phyloP scores from a whole-genome alignment of 208 protist species.

The Crithidia fasciculata region DNA sequence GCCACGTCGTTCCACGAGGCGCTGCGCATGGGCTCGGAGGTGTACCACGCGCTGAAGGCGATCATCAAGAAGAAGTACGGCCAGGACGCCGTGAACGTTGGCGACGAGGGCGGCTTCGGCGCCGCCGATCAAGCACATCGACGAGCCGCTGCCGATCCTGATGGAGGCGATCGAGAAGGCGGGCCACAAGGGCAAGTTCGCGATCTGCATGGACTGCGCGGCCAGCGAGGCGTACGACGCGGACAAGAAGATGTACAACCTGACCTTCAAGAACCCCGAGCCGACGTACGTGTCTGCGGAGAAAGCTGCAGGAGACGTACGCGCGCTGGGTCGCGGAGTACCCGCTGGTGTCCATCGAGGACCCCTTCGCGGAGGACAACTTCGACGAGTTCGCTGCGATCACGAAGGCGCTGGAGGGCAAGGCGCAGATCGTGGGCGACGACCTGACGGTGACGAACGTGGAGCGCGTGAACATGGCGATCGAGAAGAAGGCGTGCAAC shows the following conservation, averaged over 20 bases:
- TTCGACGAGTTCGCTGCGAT: conserved; percentile 93
- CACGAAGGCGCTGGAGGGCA: conserved; percentile 71
- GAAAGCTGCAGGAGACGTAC: conserved; percentile 94
- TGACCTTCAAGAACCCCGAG: conserved; percentile 97
- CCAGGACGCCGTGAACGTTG: conserved; percentile 94
- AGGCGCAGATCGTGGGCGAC: conserved; percentile 98
- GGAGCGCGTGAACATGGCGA: conserved; percentile 94
- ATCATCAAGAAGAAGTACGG: conserved; percentile 98
- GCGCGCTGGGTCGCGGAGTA: conserved; percentile 89
- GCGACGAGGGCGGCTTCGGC: conserved; percentile 99
- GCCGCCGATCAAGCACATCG: conserved; percentile 93
- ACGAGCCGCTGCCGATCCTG: conserved; percentile 97
- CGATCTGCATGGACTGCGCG: conserved; percentile 99
- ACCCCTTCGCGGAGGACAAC: conserved; percentile 99
- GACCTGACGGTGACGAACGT: conserved; percentile 99
- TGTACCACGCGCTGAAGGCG: conserved; percentile 98
- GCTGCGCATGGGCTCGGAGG: conserved; percentile 96
- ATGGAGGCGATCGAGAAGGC: conserved; percentile 96
- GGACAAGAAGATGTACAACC: conserved; percentile 94
- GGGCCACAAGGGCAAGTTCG: conserved; percentile 95
- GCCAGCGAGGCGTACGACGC: conserved; percentile 98
- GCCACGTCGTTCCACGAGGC: conserved; percentile 95
- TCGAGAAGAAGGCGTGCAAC: conserved; percentile 95
- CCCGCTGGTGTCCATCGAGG: conserved; percentile 99
- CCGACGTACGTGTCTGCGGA: conserved; percentile 73